Evolutionary conservation across 73 alveolate species (phyloP).

Genomic region (Urostyla sp.): DNA sequence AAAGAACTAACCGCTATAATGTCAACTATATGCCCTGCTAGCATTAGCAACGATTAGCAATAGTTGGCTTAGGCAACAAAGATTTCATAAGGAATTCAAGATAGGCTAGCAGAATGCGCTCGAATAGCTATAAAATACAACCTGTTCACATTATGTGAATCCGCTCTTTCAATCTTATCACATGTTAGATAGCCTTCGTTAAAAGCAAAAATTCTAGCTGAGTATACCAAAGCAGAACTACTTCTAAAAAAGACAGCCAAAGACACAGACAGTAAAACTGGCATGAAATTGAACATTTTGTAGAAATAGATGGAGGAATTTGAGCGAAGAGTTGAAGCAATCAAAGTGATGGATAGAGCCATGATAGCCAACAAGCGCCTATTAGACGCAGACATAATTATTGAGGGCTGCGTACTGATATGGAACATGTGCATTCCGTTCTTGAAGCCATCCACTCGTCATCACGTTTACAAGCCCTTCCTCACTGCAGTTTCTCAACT

Average conservation of each 20-base stretch:
- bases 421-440: constrained; percentile 98
- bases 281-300: constrained; percentile 84
- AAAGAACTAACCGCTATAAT: constrained; percentile 95
- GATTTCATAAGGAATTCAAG: constrained; percentile 76
- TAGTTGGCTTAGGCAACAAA: constrained; percentile 69
- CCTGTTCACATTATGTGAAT: constrained; percentile 80
- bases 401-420: constrained; percentile 95
- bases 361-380: constrained; percentile 96
- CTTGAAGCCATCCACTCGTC: constrained; percentile 89
- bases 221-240: constrained; percentile 88
- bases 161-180: constrained; percentile 72
- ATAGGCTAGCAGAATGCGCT: constrained; percentile 91
- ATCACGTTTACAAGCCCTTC: constrained; percentile 94
- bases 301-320: constrained; percentile 83
- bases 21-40: constrained; percentile 93
- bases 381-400: constrained; percentile 94
- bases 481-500: constrained; percentile 90
- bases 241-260: constrained; percentile 78
- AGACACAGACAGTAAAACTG: constrained; percentile 85
- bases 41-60: constrained; percentile 79
- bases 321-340: constrained; percentile 96
- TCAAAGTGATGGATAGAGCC: constrained; percentile 95
- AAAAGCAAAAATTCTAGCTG: constrained; percentile 86
- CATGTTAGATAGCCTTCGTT: constrained; percentile 79
- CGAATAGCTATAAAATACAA: constrained; percentile 88